phyloP scores from a whole-genome alignment of 1,139 yeast species.

The Kodamaea suecica region DNA sequence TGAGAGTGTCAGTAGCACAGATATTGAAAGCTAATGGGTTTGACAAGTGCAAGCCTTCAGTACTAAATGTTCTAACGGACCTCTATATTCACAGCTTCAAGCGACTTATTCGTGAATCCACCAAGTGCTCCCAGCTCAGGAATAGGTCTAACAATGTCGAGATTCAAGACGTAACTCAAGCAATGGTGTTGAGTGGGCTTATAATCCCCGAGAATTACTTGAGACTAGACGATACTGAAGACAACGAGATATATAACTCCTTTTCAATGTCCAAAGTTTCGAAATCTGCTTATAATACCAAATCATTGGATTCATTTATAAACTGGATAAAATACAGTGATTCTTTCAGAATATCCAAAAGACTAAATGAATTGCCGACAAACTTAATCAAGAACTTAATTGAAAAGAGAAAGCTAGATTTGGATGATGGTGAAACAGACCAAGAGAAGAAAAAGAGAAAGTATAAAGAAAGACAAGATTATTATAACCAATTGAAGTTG shows the following conservation, averaged over 20 bases:
- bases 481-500: constrained; percentile 36
- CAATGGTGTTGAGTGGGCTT: constrained; percentile 19
- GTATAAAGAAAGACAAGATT: constrained; percentile 33
- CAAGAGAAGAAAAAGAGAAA: constrained; percentile 22
- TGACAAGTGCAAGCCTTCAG: constrained; percentile 26
- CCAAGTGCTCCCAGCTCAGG: constrained; percentile 19
- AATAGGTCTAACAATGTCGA: constrained; percentile 16
- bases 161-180: constrained; percentile 20
- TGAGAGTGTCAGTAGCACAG: constrained; percentile 25
- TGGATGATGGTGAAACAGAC: constrained; percentile 28
- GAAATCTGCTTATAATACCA: constrained; percentile 31
- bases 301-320: constrained; percentile 36
- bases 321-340: constrained; percentile 38
- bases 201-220: constrained; percentile 19
- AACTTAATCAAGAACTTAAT: constrained; percentile 32
- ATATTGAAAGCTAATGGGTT: constrained; percentile 26
- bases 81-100: constrained; percentile 22
- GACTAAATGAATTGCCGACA: constrained; percentile 33
- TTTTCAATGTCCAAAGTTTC: constrained; percentile 14
- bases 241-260: constrained; percentile 15
- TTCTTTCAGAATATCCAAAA: constrained; percentile 22
- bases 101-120: constrained; percentile 12
- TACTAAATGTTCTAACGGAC: constrained; percentile 21
- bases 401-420: constrained; percentile 34
- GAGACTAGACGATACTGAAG: constrained; percentile 15